phyloP scores from a whole-genome alignment of 306 rosid genomes.

The Echinosophora koreensis region DNA sequence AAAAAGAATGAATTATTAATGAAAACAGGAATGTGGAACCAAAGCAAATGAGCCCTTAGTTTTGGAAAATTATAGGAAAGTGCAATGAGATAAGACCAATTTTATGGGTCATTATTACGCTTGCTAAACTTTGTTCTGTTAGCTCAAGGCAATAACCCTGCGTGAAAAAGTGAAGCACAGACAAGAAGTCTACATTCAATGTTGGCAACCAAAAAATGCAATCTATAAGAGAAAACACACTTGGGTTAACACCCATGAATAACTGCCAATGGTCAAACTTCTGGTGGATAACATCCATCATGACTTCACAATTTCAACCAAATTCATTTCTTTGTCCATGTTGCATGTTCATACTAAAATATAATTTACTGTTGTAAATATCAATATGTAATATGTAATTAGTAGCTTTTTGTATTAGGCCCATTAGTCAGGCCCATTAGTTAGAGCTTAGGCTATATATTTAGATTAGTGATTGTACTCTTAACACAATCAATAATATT shows the following conservation, averaged over 20 bases:
- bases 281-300: neutral
- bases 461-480: too few relatives aligned
- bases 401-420: too few relatives aligned
- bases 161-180: neutral
- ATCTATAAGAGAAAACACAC: neutral
- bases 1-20: too few relatives aligned
- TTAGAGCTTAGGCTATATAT: too few relatives aligned
- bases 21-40: too few relatives aligned
- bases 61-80: neutral
- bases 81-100: neutral
- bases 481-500: too few relatives aligned
- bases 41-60: too few relatives aligned
- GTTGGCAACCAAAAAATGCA: neutral
- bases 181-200: neutral
- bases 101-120: neutral
- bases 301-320: constrained; percentile 6
- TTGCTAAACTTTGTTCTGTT: constrained; percentile 12
- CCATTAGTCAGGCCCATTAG: too few relatives aligned
- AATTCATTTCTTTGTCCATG: neutral
- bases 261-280: constrained; percentile 5
- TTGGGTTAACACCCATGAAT: neutral
- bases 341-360: constrained; percentile 1
- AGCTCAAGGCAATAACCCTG: neutral
- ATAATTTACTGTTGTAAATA: too few relatives aligned
- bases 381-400: too few relatives aligned